Base-by-base conservation (phyloP, 2,329 filamentous ascomycete species). In the Talaromyces sp. region DNA sequence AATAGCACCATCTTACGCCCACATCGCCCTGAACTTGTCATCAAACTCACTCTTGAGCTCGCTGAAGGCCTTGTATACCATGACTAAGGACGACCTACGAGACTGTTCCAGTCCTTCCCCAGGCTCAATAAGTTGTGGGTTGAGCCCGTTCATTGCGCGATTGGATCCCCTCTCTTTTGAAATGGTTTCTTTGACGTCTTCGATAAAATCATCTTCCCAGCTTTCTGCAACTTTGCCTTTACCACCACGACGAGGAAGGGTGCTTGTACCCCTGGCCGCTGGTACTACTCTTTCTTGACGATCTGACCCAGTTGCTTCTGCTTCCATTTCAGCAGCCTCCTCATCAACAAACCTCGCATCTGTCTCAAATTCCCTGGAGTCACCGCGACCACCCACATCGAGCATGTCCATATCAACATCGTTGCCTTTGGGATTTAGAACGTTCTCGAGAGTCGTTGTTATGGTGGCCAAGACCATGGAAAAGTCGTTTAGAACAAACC, bases 401-500 rank as follows among this genome's bases (percentile, higher is more conserved):
- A 51, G 47, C 47, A 51, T 51, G 15, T 51, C 47, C 47, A 51
- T 51, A 17, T 51, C 22, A 27, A 27, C 13, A 15, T 51, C 47
- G 5, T n/a, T 27, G 13, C 47, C 13, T 17, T 51, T 17, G 7
- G 47, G 47, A 6, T 51, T 51, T 3, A 51, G 15, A 19, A 65
- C 19, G 17, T 61, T 54, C 27, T 61, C 63, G 1, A 65, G 47
- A 31, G 31, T 49, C 8, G 58, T 56, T 5, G 34, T 19, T 15
- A 65, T 58, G 10, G 58, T 56, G 1, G 58, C 47, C 6, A 65
- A 38, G 0, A 65, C 58, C 13, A 61, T 22, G 2, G 63, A 65
- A 5, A 65, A 65, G 25, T 65, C 63, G 10, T 60, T 54, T 1
- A 65, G 19, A 10, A 54, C 5, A 22, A 61, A 65, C 63, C 63